These are phyloP conservation scores for Phaeophleospora eucalypticola DNA, from an alignment of 2,329 filamentous ascomycete species.

Conservation along the genomic window DNA sequence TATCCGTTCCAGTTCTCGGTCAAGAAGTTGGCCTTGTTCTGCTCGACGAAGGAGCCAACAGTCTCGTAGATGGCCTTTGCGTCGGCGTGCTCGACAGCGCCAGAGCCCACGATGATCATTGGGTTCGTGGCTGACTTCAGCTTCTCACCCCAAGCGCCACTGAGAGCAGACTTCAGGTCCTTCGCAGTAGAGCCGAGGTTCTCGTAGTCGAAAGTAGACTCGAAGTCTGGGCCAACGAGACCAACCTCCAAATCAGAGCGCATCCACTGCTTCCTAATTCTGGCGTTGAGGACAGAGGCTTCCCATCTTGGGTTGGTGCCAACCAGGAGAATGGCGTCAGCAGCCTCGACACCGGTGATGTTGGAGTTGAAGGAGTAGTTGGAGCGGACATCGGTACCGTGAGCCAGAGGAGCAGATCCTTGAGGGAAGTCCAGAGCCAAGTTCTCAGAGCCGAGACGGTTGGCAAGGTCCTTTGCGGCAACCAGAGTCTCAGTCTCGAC, in stretches of 20 bases:
- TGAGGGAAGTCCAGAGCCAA: constrained; percentile 85
- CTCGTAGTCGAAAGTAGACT: constrained; percentile 93
- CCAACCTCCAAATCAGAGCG: constrained; percentile 91
- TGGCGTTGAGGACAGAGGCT: constrained; percentile 89
- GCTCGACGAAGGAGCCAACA: constrained; percentile 85
- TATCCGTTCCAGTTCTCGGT: constrained; percentile 95
- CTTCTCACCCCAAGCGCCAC: constrained; percentile 89
- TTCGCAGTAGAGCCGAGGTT: constrained; percentile 77
- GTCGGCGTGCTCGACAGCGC: constrained; percentile 83
- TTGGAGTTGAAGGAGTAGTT: constrained; percentile 97
- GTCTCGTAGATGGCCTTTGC: constrained; percentile 91
- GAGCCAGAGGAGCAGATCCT: constrained; percentile 77
- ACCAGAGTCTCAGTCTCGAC: constrained; percentile 91
- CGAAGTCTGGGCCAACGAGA: constrained; percentile 83
- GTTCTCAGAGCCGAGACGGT: constrained; percentile 95
- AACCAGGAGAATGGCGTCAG: constrained; percentile 84
- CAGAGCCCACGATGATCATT: constrained; percentile 95
- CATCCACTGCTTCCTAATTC: constrained; percentile 97
- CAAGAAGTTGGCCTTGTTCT: constrained; percentile 82
- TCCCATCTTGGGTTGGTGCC: constrained; percentile 95
- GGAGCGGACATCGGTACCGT: constrained; percentile 87
- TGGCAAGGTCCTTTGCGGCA: constrained; percentile 94
- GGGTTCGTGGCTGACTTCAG: constrained; percentile 81
- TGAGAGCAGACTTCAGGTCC: constrained; percentile 77
- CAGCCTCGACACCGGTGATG: constrained; percentile 90